These are phyloP conservation scores for Aphanomyces euteiches DNA, from an alignment of 352 stramenopile genomes.

Conservation along the genomic window DNA sequence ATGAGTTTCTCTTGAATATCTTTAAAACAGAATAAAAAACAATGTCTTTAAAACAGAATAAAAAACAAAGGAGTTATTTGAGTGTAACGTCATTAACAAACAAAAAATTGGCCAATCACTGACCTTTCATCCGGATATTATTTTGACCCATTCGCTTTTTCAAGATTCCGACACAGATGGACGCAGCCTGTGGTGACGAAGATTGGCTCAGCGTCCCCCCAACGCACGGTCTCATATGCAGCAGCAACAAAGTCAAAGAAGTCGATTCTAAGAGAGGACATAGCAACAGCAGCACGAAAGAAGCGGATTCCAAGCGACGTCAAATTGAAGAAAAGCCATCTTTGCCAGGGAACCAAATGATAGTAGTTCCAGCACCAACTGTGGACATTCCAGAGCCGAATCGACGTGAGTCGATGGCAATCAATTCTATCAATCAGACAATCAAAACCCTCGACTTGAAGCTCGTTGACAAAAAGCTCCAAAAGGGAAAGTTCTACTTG, in stretches of 20 bases:
- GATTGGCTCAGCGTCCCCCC: constrained; percentile 18
- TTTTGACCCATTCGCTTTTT: constrained; percentile 23
- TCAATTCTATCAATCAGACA: constrained; percentile 24
- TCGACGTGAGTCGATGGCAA: constrained; percentile 19
- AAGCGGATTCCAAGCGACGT: constrained; percentile 17
- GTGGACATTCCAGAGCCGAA: constrained; percentile 18
- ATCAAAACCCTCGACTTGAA: constrained; percentile 21
- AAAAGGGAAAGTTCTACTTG: constrained; percentile 15
- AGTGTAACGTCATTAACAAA: constrained; percentile 11
- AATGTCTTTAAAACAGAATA: constrained; percentile 13
- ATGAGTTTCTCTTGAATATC: constrained; percentile 4
- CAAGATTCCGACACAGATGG: constrained; percentile 24
- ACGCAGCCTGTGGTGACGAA: constrained; percentile 12
- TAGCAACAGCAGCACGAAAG: constrained; percentile 16
- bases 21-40: no score
- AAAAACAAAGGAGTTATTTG: constrained; percentile 12
- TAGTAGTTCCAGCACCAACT: constrained; percentile 19
- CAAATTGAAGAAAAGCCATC: constrained; percentile 23
- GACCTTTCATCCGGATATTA: constrained; percentile 8
- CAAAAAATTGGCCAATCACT: neutral
- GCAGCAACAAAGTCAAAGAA: constrained; percentile 15
- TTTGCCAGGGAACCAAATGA: constrained; percentile 23
- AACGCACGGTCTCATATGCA: constrained; percentile 20
- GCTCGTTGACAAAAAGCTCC: constrained; percentile 19
- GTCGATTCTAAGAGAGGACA: constrained; percentile 14